Evolutionary conservation across 768 basidiomycete genomes (phyloP).

Genomic region (Pisolithus microcarpus): DNA sequence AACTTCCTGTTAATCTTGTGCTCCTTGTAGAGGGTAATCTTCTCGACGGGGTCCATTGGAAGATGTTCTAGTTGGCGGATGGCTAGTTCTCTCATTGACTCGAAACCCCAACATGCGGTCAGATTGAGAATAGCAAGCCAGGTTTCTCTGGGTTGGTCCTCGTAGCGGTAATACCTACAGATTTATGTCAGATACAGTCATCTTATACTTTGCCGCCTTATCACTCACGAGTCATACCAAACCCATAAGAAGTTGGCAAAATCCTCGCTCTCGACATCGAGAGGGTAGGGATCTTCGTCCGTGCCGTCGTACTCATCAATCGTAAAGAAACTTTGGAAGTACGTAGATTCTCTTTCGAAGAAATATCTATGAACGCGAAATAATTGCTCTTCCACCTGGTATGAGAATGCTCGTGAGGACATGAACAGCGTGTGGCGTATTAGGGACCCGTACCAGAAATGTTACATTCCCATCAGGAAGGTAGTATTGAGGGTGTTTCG

Average conservation of each 20-base stretch:
- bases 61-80: conserved; percentile 50
- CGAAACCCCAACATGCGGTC: conserved; percentile 50
- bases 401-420: not conserved
- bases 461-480: conserved; percentile 47
- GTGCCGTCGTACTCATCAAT: conserved; percentile 8
- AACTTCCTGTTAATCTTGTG: conserved; percentile 42
- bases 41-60: conserved; percentile 40
- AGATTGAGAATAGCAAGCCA: conserved; percentile 54
- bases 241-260: conserved; percentile 48
- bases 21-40: conserved; percentile 51
- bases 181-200: too few species aligned
- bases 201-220: too few species aligned
- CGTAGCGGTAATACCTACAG: conserved; percentile 47
- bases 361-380: conserved; percentile 33
- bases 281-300: conserved; percentile 1
- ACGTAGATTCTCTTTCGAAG: conserved; percentile 29
- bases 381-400: conserved; percentile 26
- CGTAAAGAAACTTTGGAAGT: conserved; percentile 23
- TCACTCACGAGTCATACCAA: conserved; percentile 47
- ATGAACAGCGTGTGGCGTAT: not conserved
- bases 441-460: conserved; percentile 39
- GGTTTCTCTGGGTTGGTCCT: conserved; percentile 39
- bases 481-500: conserved; percentile 37
- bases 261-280: conserved; percentile 27
- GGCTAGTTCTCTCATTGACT: conserved; percentile 42